Evolutionary conservation across 805 yeast species (phyloP).

Genomic region (Ogataea haglerorum): DNA sequence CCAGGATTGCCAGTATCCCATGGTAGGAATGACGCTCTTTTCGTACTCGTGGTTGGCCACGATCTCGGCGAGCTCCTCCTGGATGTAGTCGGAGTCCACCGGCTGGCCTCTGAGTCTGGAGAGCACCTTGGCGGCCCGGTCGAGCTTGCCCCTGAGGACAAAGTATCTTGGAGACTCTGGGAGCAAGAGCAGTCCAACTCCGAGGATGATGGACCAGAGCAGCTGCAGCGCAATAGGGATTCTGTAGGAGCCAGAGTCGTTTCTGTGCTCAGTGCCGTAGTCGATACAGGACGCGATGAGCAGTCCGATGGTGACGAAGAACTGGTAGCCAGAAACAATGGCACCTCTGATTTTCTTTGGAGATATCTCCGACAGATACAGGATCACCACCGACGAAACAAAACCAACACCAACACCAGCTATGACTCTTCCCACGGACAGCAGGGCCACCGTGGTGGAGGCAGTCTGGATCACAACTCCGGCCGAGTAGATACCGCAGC

Average conservation of each 20-base stretch:
- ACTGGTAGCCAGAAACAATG: constrained; percentile 69
- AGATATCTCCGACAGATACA: constrained; percentile 76
- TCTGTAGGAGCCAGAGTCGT: constrained; percentile 59
- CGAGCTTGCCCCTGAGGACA: constrained; percentile 53
- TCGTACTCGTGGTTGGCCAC: constrained; percentile 51
- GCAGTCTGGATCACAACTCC: constrained; percentile 50
- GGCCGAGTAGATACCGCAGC: constrained; percentile 42
- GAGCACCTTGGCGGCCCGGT: constrained; percentile 55
- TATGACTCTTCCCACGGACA: constrained; percentile 67
- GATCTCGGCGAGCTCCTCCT: constrained; percentile 50
- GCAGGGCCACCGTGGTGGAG: constrained; percentile 42
- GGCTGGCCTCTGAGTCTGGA: constrained; percentile 53
- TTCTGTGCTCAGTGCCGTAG: constrained; percentile 58
- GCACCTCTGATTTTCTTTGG: constrained; percentile 80
- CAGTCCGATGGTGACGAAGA: constrained; percentile 63
- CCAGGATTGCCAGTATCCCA: constrained; percentile 40
- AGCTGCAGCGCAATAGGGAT: constrained; percentile 74
- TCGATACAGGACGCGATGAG: constrained; percentile 67
- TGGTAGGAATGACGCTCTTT: constrained; percentile 31
- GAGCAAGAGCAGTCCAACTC: constrained; percentile 58
- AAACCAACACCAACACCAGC: constrained; percentile 81
- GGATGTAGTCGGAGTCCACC: constrained; percentile 41
- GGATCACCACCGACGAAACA: constrained; percentile 70
- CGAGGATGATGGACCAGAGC: constrained; percentile 61
- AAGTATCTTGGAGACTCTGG: constrained; percentile 78